Conservation (phyloP, 192 early-diverging fungal species). For the Mortierella antarctica region DNA sequence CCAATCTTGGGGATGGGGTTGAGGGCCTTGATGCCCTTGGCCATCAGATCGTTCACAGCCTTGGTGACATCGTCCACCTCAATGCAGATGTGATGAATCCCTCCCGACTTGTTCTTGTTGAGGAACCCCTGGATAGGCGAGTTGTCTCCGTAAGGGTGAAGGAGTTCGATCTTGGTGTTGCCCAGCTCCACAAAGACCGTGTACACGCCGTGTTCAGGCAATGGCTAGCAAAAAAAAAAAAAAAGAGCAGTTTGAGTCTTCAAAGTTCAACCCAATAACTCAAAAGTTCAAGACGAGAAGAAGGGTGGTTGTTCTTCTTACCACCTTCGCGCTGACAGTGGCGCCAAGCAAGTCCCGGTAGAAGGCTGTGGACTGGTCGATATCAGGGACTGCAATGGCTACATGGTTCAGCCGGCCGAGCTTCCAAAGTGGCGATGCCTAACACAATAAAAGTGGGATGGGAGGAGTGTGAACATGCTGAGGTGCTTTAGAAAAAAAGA, state of each 20-base stretch:
- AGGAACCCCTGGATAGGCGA: conserved; percentile 84
- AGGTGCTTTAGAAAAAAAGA: not conserved
- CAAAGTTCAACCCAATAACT: not conserved
- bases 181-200: conserved; percentile 88
- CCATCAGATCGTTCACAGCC: conserved; percentile 74
- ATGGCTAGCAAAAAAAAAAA: conserved; percentile 53
- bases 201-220: conserved; percentile 87
- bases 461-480: not conserved
- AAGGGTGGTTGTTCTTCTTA: conserved; percentile 38
- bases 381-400: conserved; percentile 82
- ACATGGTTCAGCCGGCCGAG: conserved; percentile 85
- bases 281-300: not conserved
- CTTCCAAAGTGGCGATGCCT: conserved; percentile 65
- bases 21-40: conserved; percentile 70
- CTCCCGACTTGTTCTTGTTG: conserved; percentile 82
- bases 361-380: conserved; percentile 75
- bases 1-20: conserved; percentile 83
- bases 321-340: conserved; percentile 73
- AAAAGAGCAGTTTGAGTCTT: not conserved
- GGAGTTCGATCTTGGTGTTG: conserved; percentile 88
- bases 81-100: conserved; percentile 88
- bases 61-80: conserved; percentile 76
- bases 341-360: conserved; percentile 79
- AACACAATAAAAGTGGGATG: not conserved
- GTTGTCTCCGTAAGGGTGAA: conserved; percentile 79